Percentiles rank a stretch among this genome's conserved stretches.
Evolutionary conservation across 2,329 filamentous ascomycete species (phyloP).

Genomic region (Colletotrichum camelliae): DNA sequence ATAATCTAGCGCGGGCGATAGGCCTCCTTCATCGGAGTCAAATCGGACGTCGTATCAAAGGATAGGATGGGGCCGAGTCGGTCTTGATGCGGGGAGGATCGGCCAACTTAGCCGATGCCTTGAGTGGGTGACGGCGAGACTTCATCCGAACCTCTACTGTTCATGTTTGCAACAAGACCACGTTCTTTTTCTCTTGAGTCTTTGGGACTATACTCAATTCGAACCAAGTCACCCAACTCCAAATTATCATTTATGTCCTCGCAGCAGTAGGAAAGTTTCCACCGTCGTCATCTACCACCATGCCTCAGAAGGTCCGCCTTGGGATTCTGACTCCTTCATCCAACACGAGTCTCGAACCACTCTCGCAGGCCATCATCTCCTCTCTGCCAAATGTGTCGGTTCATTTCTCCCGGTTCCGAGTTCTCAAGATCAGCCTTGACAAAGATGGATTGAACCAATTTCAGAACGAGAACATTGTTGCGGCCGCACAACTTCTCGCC

Average conservation of each 20-base stretch:
- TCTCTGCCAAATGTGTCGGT: not conserved
- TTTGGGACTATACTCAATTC: not conserved
- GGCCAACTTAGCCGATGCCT: not conserved
- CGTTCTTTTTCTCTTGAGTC: not conserved
- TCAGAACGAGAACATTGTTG: constrained; percentile 28
- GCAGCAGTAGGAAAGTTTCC: accelerated
- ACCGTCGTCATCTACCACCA: accelerated
- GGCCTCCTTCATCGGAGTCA: not conserved
- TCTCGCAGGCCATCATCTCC: not conserved
- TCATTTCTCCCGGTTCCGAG: not conserved
- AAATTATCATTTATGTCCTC: not conserved
- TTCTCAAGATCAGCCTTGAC: not conserved
- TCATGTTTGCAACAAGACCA: not conserved
- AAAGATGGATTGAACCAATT: not conserved
- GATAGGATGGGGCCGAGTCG: not conserved
- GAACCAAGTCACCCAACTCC: accelerated
- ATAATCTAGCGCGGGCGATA: not conserved
- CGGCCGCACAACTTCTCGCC: constrained; percentile 37
- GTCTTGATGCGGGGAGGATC: not conserved
- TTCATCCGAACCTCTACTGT: not conserved
- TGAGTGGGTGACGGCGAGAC: not conserved
- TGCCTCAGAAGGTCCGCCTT: not conserved
- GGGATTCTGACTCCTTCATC: not conserved
- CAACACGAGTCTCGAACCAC: not conserved
- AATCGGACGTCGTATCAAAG: not conserved